Evolutionary conservation across 2,329 filamentous ascomycete species (phyloP).

Genomic region (Aspergillus sergii): DNA sequence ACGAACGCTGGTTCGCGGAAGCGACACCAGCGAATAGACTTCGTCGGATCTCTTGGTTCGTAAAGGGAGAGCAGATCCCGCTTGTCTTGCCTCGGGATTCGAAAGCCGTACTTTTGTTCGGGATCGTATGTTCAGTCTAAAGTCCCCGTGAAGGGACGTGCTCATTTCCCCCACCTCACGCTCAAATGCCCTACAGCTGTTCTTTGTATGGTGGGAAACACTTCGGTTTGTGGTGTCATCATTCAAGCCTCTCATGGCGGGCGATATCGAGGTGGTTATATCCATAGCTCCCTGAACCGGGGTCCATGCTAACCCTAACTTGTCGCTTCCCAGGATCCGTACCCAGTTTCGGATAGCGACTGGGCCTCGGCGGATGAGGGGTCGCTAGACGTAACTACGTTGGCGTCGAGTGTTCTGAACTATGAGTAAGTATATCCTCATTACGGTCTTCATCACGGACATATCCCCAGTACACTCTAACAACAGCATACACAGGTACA

Average conservation of each 20-base stretch:
- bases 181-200: neutral
- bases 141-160: neutral
- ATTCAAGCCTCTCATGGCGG: neutral
- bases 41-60: no score
- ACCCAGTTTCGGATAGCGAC: neutral
- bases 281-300: neutral
- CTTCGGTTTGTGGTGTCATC: neutral
- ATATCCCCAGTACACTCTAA: neutral
- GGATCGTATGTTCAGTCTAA: neutral
- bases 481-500: slow-evolving; percentile 29
- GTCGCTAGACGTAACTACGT: neutral
- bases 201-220: neutral
- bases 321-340: neutral
- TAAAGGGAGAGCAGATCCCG: neutral
- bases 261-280: neutral
- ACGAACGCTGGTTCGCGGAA: neutral
- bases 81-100: neutral
- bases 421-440: slow-evolving; percentile 29
- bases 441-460: neutral
- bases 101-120: neutral
- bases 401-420: slow-evolving; percentile 31
- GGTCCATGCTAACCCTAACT: neutral
- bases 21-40: neutral
- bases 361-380: neutral
- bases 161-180: neutral